Evolutionary conservation across 2,329 filamentous ascomycete genomes (phyloP), one percentile per base, ranked within the genome.

Genomic region (Fusarium buharicum): DNA sequence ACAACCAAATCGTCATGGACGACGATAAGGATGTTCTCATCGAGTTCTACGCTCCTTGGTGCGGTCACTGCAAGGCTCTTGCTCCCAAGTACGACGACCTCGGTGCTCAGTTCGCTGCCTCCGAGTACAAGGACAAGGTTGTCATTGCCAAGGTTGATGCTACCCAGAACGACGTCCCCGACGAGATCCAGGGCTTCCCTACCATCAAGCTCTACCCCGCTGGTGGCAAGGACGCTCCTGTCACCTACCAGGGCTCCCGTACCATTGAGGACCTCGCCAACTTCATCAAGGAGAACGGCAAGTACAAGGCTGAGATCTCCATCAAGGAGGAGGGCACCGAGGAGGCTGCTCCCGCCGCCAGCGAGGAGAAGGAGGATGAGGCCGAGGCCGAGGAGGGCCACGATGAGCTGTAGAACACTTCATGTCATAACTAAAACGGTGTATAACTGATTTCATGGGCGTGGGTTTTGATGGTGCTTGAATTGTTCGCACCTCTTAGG

Each of bases 21-120:
- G 90, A 96, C 78, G 85, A 89, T 76, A 98, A 98, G 90, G 95
- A 99, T 78, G 95, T 99, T 57, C 86, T 99, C 68, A 81, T 99
- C 66, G 95, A 99, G 84, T 98, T 97, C 84, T 99, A 99, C 82
- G 95, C 95, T 58, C 95, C 95, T 66, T 99, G 95, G 95, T 99
- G 95, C 78, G 95, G 95, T 71, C 95, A 99, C 87, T 99, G 95
- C 92, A 98, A 98, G 87, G 93, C 88, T 78, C 90, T 99, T 62
- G 94, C 95, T 54, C 95, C 95, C 73, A 90, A 97, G 79, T 99
- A 97, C 79, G 95, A 99, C 65, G 92, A 97, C 78, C 90, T 99
- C 57, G 95, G 86, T 53, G 78, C 84, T 58, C 83, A 87, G 57
- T 97, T 92, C 81, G 83, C 87, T 86, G 78, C 87, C 87, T 83